Evolutionary conservation across 495 filamentous ascomycete genomes (phyloP).

Genomic region (Xylaria nigripes): DNA sequence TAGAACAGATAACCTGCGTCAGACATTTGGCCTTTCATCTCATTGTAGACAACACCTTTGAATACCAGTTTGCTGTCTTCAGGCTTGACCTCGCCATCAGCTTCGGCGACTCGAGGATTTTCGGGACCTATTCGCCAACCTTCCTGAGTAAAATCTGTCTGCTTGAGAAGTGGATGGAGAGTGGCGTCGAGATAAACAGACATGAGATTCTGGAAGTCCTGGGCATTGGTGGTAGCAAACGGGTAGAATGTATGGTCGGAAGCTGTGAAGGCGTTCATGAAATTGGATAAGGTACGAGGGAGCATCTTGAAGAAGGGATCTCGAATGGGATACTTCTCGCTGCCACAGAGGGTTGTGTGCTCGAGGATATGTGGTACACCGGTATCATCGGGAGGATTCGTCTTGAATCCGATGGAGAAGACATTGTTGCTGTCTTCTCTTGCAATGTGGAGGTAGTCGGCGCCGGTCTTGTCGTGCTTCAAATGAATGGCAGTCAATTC

Average conservation of each 20-base stretch:
- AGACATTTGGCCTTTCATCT: conserved; percentile 99
- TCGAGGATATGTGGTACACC: conserved; percentile 96
- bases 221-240: conserved; percentile 93
- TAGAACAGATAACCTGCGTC: conserved; percentile 95
- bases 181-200: conserved; percentile 96
- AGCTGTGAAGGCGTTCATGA: conserved; percentile 98
- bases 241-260: conserved; percentile 97
- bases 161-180: conserved; percentile 74
- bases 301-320: conserved; percentile 99
- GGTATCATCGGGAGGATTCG: conserved; percentile 92
- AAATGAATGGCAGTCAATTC: conserved; percentile 85
- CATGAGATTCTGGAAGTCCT: conserved; percentile 92
- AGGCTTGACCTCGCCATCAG: conserved; percentile 28
- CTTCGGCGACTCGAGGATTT: conserved; percentile 54
- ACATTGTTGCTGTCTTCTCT: conserved; percentile 97
- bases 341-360: conserved; percentile 95
- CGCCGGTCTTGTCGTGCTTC: conserved; percentile 86
- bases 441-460: conserved; percentile 90
- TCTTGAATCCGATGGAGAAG: conserved; percentile 98
- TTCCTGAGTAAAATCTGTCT: conserved; percentile 91
- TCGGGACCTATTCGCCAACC: conserved; percentile 94
- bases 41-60: conserved; percentile 98
- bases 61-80: conserved; percentile 65
- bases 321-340: conserved; percentile 92
- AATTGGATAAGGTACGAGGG: conserved; percentile 91